A percentile compares a stretch with the other conserved stretches of the same genome.
These are phyloP conservation scores for Aspergillus carlsbadensis DNA, from an alignment of 495 filamentous ascomycete genomes.

Conservation along the genomic window DNA sequence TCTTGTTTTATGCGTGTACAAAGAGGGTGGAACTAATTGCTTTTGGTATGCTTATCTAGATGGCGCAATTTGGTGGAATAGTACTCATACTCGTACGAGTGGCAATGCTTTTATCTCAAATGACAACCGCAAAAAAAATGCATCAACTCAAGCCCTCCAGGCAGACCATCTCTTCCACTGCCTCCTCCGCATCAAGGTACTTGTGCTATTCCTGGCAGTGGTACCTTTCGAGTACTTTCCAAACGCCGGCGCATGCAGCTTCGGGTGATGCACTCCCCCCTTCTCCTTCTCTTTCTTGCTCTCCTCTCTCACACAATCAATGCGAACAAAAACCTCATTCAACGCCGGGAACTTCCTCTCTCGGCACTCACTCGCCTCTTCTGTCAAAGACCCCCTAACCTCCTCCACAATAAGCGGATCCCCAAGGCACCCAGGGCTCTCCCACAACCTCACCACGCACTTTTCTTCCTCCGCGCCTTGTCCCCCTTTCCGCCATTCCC, in stretches of 20 bases:
- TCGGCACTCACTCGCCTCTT: constrained; percentile 12
- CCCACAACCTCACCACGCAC: constrained; percentile 40
- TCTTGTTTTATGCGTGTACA: neutral
- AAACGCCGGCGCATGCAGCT: neutral
- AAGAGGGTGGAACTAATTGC: neutral
- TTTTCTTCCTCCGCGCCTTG: constrained; percentile 17
- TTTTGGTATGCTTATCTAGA: too few relatives aligned
- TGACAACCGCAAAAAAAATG: neutral
- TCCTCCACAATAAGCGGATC: constrained; percentile 27
- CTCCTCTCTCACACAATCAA: constrained; percentile 25
- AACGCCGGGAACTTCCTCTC: constrained; percentile 30
- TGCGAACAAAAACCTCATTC: constrained; percentile 34
- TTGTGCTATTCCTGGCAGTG: neutral
- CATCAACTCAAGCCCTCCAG: neutral
- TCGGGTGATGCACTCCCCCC: neutral
- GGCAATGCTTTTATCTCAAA: too few relatives aligned
- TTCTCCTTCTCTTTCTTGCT: neutral
- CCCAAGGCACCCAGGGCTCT: constrained; percentile 36
- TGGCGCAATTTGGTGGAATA: too few relatives aligned
- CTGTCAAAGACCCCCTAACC: constrained; percentile 10
- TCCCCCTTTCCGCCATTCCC: constrained; percentile 7
- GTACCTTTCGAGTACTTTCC: neutral
- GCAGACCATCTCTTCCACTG: neutral
- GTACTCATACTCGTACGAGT: too few relatives aligned
- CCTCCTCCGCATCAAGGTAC: neutral